Base-by-base conservation (phyloP, 202 grass and related monocot species). In the Musa balbisiana region DNA sequence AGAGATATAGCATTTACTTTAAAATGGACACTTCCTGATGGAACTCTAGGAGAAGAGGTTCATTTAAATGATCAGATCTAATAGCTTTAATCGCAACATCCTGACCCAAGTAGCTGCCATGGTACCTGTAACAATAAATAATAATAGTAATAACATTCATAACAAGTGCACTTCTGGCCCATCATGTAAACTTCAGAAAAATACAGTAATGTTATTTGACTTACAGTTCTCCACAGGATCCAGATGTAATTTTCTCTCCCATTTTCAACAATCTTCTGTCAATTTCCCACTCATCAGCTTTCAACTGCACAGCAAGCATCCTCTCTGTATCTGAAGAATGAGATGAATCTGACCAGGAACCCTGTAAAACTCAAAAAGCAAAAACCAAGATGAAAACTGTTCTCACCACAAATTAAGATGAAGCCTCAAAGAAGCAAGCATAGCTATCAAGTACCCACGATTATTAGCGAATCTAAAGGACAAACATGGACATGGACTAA, bases 161-260 rank as follows among this genome's bases (percentile, higher is more conserved):
- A 5, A 43, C 33, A 43, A 43, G 33, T 43, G 33, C 33, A 43
- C 22, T 64, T 15, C 26, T 59, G 55, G 51, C 43, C 54, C 79
- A 75, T 43, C 52, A 54, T 23, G 8, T 53, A 51, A 50, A 80
- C 51, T 55, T 13, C 27, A 43, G 33, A 43, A 43, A 43, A 43
- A 43, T 43, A 43, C 4, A 43, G 33, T 43, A 33, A 33, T 64
- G 49, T 65, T 69, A 23, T 19, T n/a, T 54, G 29, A 88, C 88
- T 94, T 72, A 94, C 91, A 88, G 63, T 68, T 88, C 85, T 50
- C 88, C 79, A 76, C 83, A 90, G 66, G 85, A 90, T 73, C 88
- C 88, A 74, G 83, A 84, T 80, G 85, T 81, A 76, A 86, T 71
- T 53, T 84, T 86, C 24, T 85, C 82, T 53, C 25, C 85, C 67